Evolutionary conservation across 176 grass and related monocot genomes (phyloP), one percentile per base, ranked within the genome.

Genomic region (Triticum dicoccoides): DNA sequence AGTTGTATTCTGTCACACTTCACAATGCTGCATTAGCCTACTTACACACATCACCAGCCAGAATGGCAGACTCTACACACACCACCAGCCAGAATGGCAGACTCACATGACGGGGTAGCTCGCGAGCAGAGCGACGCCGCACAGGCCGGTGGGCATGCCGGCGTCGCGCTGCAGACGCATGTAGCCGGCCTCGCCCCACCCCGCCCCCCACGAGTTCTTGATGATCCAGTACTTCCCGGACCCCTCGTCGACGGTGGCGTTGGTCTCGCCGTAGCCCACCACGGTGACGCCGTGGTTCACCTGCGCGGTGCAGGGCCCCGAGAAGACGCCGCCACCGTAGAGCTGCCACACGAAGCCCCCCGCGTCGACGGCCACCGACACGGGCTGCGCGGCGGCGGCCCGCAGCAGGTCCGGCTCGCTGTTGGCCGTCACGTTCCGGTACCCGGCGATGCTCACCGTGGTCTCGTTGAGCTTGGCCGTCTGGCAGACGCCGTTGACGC

Each of bases 101-200:
- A 80, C 0, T 90, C 61, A 94, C 83, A 88, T 89, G 41, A 80
- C 14, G 1, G 89, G 87, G 59, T 93, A 92, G 61, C 77, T 86
- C 12, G 89, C 83, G 11, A 75, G 41, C 54, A 86, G 56, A 3
- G 94, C 89, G 65, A 97, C 76, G 49, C 94, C 92, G 79, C 94
- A 94, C 35, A 89, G 72, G 35, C 91, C 91, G 30, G 83, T 65
- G 2, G 54, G 11, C 0, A 27, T 42, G 27, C 65, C 30, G 68
- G 67, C 21, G 15, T 91, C 84, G 35, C 85, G 87, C 41, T 86
- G 80, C 81, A 93, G 52, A 21, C 47, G 51, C 12, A 93, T 86
- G 88, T 94, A 97, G 21, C 94, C 94, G 66, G 30, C 79, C 1
- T 87, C 88, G 45, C 94, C 94, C 94, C 94, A 97, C 13, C 76